Evolutionary conservation across 2,329 filamentous ascomycete genomes (phyloP).

Genomic region (Hypoxylon sp.): DNA sequence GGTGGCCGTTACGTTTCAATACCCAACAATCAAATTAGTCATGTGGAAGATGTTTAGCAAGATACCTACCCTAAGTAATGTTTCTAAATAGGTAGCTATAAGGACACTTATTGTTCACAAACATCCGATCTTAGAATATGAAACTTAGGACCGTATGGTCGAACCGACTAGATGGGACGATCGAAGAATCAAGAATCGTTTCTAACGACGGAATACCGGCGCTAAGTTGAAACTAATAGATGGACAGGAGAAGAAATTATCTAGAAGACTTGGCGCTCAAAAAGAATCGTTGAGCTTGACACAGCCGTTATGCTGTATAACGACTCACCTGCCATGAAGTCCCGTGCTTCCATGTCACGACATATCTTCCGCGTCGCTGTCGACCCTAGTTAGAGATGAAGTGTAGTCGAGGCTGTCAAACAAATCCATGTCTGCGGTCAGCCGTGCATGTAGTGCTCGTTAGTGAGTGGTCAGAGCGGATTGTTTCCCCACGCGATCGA

Average conservation of each 20-base stretch:
- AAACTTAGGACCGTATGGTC: constrained; percentile 8
- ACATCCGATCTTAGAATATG: not conserved
- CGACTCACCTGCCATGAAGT: constrained; percentile 17
- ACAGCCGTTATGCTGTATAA: constrained; percentile 32
- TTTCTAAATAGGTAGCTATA: constrained; percentile 2
- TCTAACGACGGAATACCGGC: not conserved
- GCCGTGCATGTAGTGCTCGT: constrained; percentile 42
- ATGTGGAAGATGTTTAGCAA: constrained; percentile 13
- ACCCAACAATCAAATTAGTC: constrained; percentile 15
- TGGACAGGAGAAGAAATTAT: constrained; percentile 13
- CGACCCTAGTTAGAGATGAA: constrained; percentile 19
- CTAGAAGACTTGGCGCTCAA: constrained; percentile 27
- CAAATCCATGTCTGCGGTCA: constrained; percentile 39
- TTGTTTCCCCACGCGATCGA: constrained; percentile 46
- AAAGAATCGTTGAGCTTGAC: constrained; percentile 16
- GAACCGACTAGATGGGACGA: not conserved
- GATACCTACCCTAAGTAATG: no score
- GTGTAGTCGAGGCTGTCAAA: constrained; percentile 39
- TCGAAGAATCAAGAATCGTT: not conserved
- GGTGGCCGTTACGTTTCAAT: constrained; percentile 25
- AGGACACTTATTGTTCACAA: constrained; percentile 13
- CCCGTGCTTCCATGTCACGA: constrained; percentile 32
- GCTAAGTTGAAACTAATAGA: constrained; percentile 5
- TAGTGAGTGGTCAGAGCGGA: constrained; percentile 39
- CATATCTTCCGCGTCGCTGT: constrained; percentile 28